Percentiles rank a stretch among this genome's conserved stretches.
Conservation (phyloP, 225 moss, liverwort and hornwort species). For the Neckera pumila region DNA sequence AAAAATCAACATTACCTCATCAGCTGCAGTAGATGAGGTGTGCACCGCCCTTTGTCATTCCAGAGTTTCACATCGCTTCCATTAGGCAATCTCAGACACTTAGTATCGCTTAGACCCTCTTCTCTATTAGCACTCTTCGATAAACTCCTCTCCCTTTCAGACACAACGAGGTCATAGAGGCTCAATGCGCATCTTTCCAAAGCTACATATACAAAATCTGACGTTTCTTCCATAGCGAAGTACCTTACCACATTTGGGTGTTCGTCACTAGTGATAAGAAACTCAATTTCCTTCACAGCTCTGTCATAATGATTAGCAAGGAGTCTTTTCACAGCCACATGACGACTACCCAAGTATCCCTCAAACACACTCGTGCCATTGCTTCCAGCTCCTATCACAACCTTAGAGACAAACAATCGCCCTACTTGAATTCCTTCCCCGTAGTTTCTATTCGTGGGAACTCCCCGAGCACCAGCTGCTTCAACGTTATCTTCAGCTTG, state of each 20-base stretch:
- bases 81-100: slow-evolving; percentile 47
- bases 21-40: slow-evolving; percentile 60
- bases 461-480: neutral
- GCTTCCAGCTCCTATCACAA: slow-evolving; percentile 80
- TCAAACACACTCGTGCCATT: slow-evolving; percentile 93
- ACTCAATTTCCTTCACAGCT: slow-evolving; percentile 87
- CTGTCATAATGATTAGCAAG: slow-evolving; percentile 80
- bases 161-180: slow-evolving; percentile 74
- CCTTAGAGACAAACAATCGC: slow-evolving; percentile 68
- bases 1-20: slow-evolving; percentile 34
- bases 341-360: slow-evolving; percentile 77
- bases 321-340: slow-evolving; percentile 88
- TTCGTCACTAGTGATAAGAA: slow-evolving; percentile 85
- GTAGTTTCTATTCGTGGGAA: slow-evolving; percentile 22
- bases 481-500: slow-evolving; percentile 9
- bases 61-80: slow-evolving; percentile 77
- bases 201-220: slow-evolving; percentile 90
- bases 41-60: slow-evolving; percentile 56
- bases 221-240: slow-evolving; percentile 77
- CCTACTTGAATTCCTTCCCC: slow-evolving; percentile 73
- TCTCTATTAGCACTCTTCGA: slow-evolving; percentile 15
- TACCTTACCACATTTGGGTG: slow-evolving; percentile 96
- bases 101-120: neutral
- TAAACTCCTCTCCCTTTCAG: slow-evolving; percentile 41
- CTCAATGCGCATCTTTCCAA: slow-evolving; percentile 86